These are phyloP conservation scores for Protomyces macrosporus DNA, from an alignment of 1,139 yeast species.

Conservation along the genomic window DNA sequence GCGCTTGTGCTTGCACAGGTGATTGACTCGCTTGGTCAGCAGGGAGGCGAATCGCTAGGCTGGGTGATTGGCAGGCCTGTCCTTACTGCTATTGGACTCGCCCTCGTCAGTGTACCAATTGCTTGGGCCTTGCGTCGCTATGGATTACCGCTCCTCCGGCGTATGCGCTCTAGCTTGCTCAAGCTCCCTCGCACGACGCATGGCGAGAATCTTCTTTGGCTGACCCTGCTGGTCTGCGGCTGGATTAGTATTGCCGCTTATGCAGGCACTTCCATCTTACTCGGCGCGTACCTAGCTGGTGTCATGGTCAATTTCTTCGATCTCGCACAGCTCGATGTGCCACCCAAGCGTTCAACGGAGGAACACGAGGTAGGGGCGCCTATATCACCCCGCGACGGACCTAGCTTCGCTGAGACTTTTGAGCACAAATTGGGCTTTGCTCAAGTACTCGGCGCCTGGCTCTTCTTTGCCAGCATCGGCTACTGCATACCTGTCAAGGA, in stretches of 20 bases:
- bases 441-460: not conserved
- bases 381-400: not conserved
- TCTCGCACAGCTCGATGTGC: not conserved
- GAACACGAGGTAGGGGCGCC: too few relatives aligned
- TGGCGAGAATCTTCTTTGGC: not conserved
- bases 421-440: not conserved
- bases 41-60: not conserved
- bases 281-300: slow-evolving; percentile 25
- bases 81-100: slow-evolving; percentile 1
- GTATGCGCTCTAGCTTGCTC: not conserved
- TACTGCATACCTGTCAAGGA: slow-evolving; percentile 16
- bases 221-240: slow-evolving; percentile 6
- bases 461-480: slow-evolving; percentile 23
- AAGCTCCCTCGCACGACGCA: not conserved
- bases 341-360: not conserved
- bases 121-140: not conserved
- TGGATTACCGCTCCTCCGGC: not conserved
- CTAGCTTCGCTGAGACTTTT: not conserved
- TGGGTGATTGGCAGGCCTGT: not conserved
- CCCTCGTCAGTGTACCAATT: not conserved
- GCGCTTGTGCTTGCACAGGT: slow-evolving; percentile 19
- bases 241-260: slow-evolving; percentile 10
- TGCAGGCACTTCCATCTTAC: slow-evolving; percentile 17
- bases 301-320: slow-evolving; percentile 16
- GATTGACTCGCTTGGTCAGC: slow-evolving; percentile 4